Evolutionary conservation across 257 asterid species (phyloP).

Genomic region (Solanum appendiculatum): DNA sequence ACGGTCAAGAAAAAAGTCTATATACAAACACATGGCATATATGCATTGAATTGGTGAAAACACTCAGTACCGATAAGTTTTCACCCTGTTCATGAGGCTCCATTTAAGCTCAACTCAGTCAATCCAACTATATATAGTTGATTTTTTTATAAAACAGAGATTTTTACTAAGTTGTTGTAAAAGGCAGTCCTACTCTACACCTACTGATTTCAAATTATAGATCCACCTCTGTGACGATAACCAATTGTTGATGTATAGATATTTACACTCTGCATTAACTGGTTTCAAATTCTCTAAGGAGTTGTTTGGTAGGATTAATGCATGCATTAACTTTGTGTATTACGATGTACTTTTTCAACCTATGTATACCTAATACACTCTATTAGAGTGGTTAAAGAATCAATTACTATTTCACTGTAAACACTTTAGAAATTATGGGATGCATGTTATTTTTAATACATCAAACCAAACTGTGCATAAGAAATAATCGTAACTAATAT

Average conservation of each 20-base stretch:
- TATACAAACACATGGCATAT: neutral
- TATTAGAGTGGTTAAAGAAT: neutral
- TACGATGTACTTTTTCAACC: neutral
- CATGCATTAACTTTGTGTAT: neutral
- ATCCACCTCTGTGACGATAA: neutral
- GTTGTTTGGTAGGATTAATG: no score
- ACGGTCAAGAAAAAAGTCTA: neutral
- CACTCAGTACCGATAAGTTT: neutral
- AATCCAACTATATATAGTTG: neutral
- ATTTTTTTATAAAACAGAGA: neutral
- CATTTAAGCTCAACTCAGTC: neutral
- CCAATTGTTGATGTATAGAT: neutral
- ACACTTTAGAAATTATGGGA: no score
- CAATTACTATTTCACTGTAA: no score
- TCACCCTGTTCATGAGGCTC: neutral
- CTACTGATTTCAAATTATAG: neutral
- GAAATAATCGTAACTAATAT: no score
- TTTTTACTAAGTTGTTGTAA: neutral
- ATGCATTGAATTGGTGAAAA: neutral
- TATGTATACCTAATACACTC: neutral
- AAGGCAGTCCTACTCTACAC: neutral
- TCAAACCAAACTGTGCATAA: no score
- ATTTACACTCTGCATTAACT: neutral
- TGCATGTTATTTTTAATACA: no score
- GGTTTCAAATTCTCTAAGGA: neutral